Evolutionary conservation across 257 asterid genomes (phyloP), one percentile per base, ranked within the genome.

Genomic region (Solanum pinnatisectum): DNA sequence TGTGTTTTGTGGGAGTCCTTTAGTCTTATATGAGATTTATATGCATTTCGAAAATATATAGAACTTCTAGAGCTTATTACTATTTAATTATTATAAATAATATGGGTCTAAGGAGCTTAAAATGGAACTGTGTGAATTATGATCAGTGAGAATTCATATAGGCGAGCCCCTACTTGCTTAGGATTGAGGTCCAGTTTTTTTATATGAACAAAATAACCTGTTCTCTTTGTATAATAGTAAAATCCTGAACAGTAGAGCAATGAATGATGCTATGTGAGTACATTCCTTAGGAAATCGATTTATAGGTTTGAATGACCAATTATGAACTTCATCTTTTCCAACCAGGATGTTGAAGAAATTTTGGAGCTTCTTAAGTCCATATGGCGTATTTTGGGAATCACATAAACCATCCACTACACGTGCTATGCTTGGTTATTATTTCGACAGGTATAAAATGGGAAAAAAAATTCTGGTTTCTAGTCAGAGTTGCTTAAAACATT

Each of bases 281-380:
- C 67, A 79, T 46, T 46, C 40, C 85, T 49, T 86, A 33, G 49
- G 52, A 42, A 85, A 87, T 37, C 2, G 3, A 16, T 25, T 14
- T 14, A 30, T 73, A 81, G 67, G 49, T 88, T 56, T 85, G 44
- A 52, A 30, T 87, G 71, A 49, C 20, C 72, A 74, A 39, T 78
- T 27, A 20, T 84, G 85, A 52, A 67, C 84, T 87, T 60, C 65
- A 52, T 73, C 49, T 85, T 76, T 86, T 87, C 73, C 74, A 77
- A 84, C 56, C 97, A 97, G 98, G 98, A 97, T 93, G 98, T 97
- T 88, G 98, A 97, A 91, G 98, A 97, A 92, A 96, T 97, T 93
- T 90, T 97, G 95, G 99, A 97, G 95, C 99, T 97, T 87, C 92
- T 95, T 87, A 97, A 96, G 94, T 95, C 96, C 44, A 93, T 98